Conservation (phyloP, 2,329 filamentous ascomycete genomes). For the Gaeumannomyces tritici region DNA sequence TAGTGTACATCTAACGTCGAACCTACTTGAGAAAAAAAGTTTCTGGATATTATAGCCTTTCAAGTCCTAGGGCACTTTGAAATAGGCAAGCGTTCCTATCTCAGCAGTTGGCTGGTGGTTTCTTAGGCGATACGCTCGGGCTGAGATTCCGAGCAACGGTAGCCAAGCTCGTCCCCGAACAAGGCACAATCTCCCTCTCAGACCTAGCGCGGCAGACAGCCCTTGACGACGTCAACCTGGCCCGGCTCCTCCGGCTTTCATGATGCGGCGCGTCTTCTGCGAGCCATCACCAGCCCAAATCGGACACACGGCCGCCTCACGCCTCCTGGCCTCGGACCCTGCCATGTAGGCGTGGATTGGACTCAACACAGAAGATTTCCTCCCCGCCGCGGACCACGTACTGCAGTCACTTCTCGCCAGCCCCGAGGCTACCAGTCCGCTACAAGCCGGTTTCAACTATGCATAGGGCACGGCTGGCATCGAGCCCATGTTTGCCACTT, state of each 20-base stretch:
- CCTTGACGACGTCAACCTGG: constrained; percentile 13
- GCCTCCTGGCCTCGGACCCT: constrained; percentile 18
- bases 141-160: too few species aligned
- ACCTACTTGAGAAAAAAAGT: neutral
- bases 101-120: too few species aligned
- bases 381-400: constrained; percentile 35
- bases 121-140: too few species aligned
- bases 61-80: neutral
- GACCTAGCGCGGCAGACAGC: constrained; percentile 14
- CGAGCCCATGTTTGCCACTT: constrained; percentile 44
- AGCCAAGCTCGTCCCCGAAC: constrained; percentile 18
- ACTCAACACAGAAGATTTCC: constrained; percentile 38
- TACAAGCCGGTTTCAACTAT: constrained; percentile 39
- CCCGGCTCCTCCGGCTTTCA: constrained; percentile 27
- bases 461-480: constrained; percentile 38
- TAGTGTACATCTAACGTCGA: too few species aligned
- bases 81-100: neutral
- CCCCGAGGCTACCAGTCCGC: constrained; percentile 36
- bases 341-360: constrained; percentile 20
- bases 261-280: constrained; percentile 26
- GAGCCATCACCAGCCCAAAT: constrained; percentile 27
- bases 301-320: constrained; percentile 26
- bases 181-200: constrained; percentile 16
- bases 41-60: neutral
- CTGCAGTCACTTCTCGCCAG: constrained; percentile 35